phyloP scores from a whole-genome alignment of 2,329 filamentous ascomycete genomes.

The Colletotrichum godetiae region DNA sequence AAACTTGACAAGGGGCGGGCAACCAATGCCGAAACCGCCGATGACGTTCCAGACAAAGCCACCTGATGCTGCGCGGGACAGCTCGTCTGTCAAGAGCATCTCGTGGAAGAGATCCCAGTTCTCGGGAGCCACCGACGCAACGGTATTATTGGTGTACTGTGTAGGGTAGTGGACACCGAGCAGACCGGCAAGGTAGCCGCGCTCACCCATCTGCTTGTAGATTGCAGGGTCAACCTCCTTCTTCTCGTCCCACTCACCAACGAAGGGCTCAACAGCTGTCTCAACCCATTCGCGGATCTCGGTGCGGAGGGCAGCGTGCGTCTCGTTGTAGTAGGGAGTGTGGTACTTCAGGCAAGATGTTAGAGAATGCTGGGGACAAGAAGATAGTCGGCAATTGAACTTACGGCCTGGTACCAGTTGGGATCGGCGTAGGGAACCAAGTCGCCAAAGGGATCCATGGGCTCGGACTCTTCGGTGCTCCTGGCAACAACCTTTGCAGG shows the following conservation, averaged over 20 bases:
- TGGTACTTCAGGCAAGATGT: constrained; percentile 74
- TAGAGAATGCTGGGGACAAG: neutral
- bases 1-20: constrained; percentile 91
- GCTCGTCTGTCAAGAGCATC: constrained; percentile 92
- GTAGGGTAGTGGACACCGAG: constrained; percentile 86
- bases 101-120: constrained; percentile 99
- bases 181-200: constrained; percentile 92
- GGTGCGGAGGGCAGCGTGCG: constrained; percentile 88
- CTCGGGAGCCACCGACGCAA: constrained; percentile 84
- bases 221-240: constrained; percentile 89
- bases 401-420: constrained; percentile 91
- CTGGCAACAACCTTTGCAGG: constrained; percentile 49
- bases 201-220: constrained; percentile 95
- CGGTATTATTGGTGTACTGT: constrained; percentile 75
- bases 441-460: constrained; percentile 86
- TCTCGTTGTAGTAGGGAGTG: constrained; percentile 96
- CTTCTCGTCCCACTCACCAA: constrained; percentile 97
- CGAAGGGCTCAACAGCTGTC: constrained; percentile 86
- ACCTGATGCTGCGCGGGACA: constrained; percentile 88
- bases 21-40: constrained; percentile 95
- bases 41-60: constrained; percentile 98
- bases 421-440: constrained; percentile 94
- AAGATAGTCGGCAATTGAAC: constrained; percentile 45
- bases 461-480: constrained; percentile 69
- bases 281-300: constrained; percentile 96